Evolutionary conservation across 2,329 filamentous ascomycete genomes (phyloP).

Genomic region (Setomelanomma holmii): DNA sequence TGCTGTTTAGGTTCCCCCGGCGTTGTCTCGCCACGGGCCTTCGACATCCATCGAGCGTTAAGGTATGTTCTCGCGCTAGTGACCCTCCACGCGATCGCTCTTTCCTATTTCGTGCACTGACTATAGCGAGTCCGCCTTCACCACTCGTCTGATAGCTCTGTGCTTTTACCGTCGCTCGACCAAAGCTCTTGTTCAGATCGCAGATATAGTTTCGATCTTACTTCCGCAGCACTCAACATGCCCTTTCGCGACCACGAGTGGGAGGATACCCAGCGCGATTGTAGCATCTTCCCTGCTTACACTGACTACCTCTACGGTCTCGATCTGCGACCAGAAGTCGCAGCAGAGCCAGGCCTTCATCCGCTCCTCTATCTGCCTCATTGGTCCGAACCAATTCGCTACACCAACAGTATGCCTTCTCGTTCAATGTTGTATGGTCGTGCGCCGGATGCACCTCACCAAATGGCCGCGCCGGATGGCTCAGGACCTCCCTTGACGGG

Average conservation of each 20-base stretch:
- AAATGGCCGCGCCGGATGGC: neutral
- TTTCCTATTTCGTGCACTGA: too few relatives aligned
- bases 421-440: conserved; percentile 2
- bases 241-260: conserved; percentile 22
- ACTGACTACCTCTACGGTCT: conserved; percentile 28
- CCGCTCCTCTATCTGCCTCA: conserved; percentile 14
- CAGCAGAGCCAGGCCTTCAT: conserved; percentile 24
- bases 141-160: too few relatives aligned
- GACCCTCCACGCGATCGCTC: too few relatives aligned
- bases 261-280: conserved; percentile 28
- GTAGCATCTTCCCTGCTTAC: conserved; percentile 28
- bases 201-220: neutral
- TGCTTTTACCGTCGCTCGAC: too few relatives aligned
- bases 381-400: conserved; percentile 1
- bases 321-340: conserved; percentile 15
- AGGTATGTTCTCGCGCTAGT: too few relatives aligned
- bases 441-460: neutral
- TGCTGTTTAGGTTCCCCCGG: too few relatives aligned
- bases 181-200: neutral
- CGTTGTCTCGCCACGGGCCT: too few relatives aligned
- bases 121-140: too few relatives aligned
- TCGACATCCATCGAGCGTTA: too few relatives aligned
- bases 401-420: conserved; percentile 14
- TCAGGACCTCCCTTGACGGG: neutral
- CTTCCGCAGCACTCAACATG: conserved; percentile 9